Percentiles rank a stretch among this genome's conserved stretches.
Evolutionary conservation across 2,329 filamentous ascomycete genomes (phyloP).

Genomic region (Didymella keratinophila): DNA sequence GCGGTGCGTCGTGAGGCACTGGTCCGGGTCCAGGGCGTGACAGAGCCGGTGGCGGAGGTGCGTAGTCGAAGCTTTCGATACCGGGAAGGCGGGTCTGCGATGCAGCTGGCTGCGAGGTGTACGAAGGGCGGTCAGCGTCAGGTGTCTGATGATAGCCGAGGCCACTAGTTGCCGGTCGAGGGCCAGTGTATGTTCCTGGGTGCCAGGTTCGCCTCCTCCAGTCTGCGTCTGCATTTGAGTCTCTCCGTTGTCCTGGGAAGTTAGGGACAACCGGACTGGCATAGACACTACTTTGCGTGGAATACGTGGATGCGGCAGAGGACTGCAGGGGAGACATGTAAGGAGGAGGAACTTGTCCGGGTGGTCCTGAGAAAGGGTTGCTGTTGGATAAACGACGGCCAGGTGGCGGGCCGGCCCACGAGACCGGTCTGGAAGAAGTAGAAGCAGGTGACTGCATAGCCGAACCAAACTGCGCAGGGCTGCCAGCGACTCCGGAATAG

Average conservation of each 20-base stretch:
- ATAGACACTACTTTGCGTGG: conserved; percentile 66
- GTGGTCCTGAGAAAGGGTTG: conserved; percentile 76
- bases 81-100: conserved; percentile 76
- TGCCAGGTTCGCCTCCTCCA: conserved; percentile 91
- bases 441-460: conserved; percentile 76
- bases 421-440: conserved; percentile 72
- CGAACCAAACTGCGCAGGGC: conserved; percentile 73
- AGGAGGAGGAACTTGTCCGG: conserved; percentile 66
- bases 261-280: conserved; percentile 72
- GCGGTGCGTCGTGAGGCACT: conserved; percentile 75
- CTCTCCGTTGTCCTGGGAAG: conserved; percentile 69
- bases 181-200: conserved; percentile 71
- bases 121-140: conserved; percentile 65
- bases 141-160: conserved; percentile 79
- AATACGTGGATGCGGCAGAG: conserved; percentile 63
- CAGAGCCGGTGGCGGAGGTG: conserved; percentile 69
- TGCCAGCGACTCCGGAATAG: conserved; percentile 78
- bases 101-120: conserved; percentile 62
- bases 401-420: conserved; percentile 75
- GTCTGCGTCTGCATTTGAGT: conserved; percentile 76
- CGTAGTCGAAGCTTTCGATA: conserved; percentile 88
- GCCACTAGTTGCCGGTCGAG: conserved; percentile 72
- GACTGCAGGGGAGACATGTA: conserved; percentile 64
- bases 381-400: conserved; percentile 76
- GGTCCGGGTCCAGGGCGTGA: conserved; percentile 73